Percentiles rank a stretch among this genome's conserved stretches.
These are phyloP conservation scores for Phytophthora chlamydospora DNA, from an alignment of 352 stramenopile genomes.

Conservation along the genomic window DNA sequence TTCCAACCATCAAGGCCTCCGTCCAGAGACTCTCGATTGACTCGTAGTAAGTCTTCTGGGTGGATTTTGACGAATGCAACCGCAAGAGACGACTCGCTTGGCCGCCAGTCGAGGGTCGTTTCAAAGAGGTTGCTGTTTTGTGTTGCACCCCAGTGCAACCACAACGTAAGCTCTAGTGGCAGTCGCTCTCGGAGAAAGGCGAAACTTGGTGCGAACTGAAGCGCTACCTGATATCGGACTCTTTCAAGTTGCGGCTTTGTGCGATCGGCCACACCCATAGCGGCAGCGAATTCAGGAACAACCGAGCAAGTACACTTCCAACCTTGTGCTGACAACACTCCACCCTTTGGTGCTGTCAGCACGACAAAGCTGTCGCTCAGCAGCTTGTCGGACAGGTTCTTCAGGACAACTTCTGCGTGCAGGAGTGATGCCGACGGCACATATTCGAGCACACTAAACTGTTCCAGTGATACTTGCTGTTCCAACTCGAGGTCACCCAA, in stretches of 20 bases:
- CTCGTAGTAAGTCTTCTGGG: slow-evolving; percentile 17
- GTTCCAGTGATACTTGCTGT: slow-evolving; percentile 32
- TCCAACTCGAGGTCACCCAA: slow-evolving; percentile 11
- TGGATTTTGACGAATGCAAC: slow-evolving; percentile 34
- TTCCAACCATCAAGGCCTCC: background rate
- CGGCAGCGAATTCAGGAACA: slow-evolving; percentile 19
- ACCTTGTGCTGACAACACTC: slow-evolving; percentile 7
- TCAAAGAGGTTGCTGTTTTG: background rate
- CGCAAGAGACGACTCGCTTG: slow-evolving; percentile 16
- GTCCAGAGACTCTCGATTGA: background rate
- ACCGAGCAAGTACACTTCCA: slow-evolving; percentile 35
- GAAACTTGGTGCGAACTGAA: slow-evolving; percentile 35
- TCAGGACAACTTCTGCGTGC: slow-evolving; percentile 37
- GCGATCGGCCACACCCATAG: background rate
- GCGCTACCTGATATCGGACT: slow-evolving; percentile 31
- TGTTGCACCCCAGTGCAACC: slow-evolving; percentile 35
- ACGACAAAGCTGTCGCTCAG: slow-evolving; percentile 39
- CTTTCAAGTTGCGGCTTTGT: background rate
- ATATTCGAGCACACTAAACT: slow-evolving; percentile 46
- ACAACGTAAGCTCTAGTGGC: slow-evolving; percentile 29
- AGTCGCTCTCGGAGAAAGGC: slow-evolving; percentile 30
- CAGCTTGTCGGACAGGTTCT: slow-evolving; percentile 24
- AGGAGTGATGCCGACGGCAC: slow-evolving; percentile 42
- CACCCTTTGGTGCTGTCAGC: slow-evolving; percentile 16
- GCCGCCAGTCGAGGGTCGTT: background rate